Evolutionary conservation across 306 rosid species (phyloP).

Genomic region (Cucumis hystrix): DNA sequence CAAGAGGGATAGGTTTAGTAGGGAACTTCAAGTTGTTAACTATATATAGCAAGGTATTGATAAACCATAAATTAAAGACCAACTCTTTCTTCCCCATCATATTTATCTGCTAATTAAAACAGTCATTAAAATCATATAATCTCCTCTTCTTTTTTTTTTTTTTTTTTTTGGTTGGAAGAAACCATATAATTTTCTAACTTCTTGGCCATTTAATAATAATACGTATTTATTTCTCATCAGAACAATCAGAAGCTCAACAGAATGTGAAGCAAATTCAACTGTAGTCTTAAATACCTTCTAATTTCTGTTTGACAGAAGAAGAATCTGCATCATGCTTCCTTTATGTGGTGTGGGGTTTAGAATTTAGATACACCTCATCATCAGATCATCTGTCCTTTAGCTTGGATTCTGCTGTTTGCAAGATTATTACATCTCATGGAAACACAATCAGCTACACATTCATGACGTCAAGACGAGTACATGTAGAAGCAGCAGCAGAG

Average conservation of each 20-base stretch:
- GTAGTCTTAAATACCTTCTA: background rate
- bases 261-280: background rate
- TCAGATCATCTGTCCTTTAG: background rate
- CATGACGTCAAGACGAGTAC: background rate
- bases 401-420: background rate
- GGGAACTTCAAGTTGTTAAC: conserved; percentile 44
- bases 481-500: background rate
- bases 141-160: too few species aligned
- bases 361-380: background rate
- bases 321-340: background rate
- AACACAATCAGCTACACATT: background rate
- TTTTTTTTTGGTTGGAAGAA: background rate
- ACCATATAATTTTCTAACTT: background rate
- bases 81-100: background rate
- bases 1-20: conserved; percentile 31
- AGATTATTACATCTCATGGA: background rate
- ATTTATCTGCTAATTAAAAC: background rate
- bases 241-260: background rate
- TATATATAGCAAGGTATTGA: conserved; percentile 36
- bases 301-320: background rate
- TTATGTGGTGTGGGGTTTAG: background rate
- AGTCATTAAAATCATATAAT: background rate
- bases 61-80: background rate
- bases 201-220: background rate
- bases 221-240: background rate